Evolutionary conservation across 2,329 filamentous ascomycete genomes (phyloP).

Genomic region (Sclerotinia nivalis): DNA sequence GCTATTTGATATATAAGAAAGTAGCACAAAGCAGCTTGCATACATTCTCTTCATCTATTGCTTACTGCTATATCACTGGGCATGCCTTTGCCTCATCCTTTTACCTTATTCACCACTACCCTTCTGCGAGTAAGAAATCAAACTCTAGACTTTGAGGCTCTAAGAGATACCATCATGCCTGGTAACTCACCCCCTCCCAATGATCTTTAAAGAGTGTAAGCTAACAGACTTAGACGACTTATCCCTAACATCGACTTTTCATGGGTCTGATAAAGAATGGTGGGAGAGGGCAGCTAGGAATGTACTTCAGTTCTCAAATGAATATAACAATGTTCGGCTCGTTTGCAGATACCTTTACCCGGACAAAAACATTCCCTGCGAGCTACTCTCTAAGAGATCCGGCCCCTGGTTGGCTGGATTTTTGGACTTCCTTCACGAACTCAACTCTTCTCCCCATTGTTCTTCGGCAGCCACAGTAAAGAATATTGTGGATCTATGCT

Average conservation of each 20-base stretch:
- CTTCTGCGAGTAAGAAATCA: neutral
- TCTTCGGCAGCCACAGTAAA: neutral
- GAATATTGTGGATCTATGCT: neutral
- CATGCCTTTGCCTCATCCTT: neutral
- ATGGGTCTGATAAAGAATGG: neutral
- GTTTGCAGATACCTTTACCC: neutral
- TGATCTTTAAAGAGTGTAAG: neutral
- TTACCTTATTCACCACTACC: slow-evolving; percentile 1
- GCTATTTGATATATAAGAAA: no score
- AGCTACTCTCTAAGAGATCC: neutral
- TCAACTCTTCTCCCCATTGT: neutral
- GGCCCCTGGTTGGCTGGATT: neutral
- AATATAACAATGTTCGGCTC: no score
- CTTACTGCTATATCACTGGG: no score
- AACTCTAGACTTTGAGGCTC: neutral
- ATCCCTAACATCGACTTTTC: neutral
- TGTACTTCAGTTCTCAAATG: no score
- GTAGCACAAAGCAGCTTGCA: no score
- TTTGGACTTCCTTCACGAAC: neutral
- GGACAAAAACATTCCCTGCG: neutral
- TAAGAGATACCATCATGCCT: neutral
- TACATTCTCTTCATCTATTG: no score
- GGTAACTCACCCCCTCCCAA: neutral
- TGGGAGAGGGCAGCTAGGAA: neutral
- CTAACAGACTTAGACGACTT: neutral